Evolutionary conservation across 352 stramenopile species (phyloP).

Genomic region (Pythium rishiriense): DNA sequence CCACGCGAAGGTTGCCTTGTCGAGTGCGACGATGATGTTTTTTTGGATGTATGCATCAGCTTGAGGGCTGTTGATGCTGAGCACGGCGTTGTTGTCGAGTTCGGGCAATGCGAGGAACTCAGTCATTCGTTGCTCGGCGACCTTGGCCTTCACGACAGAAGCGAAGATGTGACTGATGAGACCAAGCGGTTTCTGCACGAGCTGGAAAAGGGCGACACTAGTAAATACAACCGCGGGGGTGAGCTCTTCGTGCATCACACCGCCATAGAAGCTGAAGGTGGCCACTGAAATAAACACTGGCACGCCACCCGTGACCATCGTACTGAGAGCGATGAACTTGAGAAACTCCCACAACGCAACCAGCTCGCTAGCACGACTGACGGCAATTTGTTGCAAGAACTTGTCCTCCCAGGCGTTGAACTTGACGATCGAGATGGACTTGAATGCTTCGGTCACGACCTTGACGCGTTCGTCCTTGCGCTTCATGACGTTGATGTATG

Average conservation of each 20-base stretch:
- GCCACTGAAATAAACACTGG: constrained; percentile 48
- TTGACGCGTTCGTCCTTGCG: constrained; percentile 44
- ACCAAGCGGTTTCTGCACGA: constrained; percentile 55
- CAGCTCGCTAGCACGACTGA: constrained; percentile 32
- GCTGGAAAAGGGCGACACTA: constrained; percentile 63
- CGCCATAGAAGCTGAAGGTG: constrained; percentile 41
- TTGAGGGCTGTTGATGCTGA: constrained; percentile 8
- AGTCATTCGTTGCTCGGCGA: constrained; percentile 37
- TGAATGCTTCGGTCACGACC: constrained; percentile 57
- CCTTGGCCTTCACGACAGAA: constrained; percentile 82
- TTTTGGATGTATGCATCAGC: constrained; percentile 17
- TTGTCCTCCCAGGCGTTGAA: constrained; percentile 89
- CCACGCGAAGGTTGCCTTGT: constrained; percentile 35
- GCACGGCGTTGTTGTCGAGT: constrained; percentile 20
- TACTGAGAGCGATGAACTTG: constrained; percentile 6
- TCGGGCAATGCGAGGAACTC: constrained; percentile 53
- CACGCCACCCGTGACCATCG: constrained; percentile 27
- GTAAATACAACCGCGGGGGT: constrained; percentile 70
- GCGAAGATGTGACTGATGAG: constrained; percentile 47
- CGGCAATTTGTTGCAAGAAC: constrained; percentile 70
- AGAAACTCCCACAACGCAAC: constrained; percentile 8
- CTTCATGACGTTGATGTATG: constrained; percentile 16
- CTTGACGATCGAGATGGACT: constrained; percentile 91
- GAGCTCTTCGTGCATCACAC: constrained; percentile 83
- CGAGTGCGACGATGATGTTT: constrained; percentile 32